A percentile compares a stretch with the other conserved stretches of the same genome.
phyloP scores from a whole-genome alignment of 768 basidiomycete species.

The Pleurotus eryngii region DNA sequence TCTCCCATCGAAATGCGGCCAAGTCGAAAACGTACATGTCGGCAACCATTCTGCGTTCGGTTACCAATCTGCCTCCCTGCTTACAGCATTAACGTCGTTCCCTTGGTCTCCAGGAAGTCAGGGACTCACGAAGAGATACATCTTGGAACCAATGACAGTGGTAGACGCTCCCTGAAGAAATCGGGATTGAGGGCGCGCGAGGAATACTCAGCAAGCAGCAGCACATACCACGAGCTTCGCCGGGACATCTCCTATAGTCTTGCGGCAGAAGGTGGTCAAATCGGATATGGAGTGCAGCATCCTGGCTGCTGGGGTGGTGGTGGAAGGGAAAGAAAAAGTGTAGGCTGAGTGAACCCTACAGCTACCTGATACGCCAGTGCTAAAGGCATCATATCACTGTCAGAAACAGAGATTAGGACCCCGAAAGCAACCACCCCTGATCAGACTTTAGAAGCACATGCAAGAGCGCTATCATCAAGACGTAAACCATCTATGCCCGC shows the following conservation, averaged over 20 bases:
- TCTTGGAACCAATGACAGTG: slow-evolving; percentile 83
- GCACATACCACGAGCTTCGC: slow-evolving; percentile 79
- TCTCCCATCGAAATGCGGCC: slow-evolving; percentile 77
- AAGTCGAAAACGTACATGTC: slow-evolving; percentile 92
- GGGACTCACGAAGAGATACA: slow-evolving; percentile 81
- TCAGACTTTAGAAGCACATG: neutral
- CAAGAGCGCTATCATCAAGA: too few relatives aligned
- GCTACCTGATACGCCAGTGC: neutral
- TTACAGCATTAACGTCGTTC: neutral
- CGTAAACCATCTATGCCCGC: too few relatives aligned
- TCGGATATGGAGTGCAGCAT: slow-evolving; percentile 83
- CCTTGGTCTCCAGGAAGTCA: neutral
- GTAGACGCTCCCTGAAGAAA: slow-evolving; percentile 74
- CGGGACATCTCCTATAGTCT: slow-evolving; percentile 83
- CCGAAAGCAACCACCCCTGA: neutral
- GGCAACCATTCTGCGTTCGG: slow-evolving; percentile 83
- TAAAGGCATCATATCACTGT: neutral
- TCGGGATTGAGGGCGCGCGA: neutral
- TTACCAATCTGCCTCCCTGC: slow-evolving; percentile 84
- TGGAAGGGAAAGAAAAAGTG: neutral
- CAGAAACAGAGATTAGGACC: neutral
- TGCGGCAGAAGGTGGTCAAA: slow-evolving; percentile 81
- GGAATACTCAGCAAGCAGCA: neutral
- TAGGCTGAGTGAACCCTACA: neutral
- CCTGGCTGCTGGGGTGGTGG: neutral